phyloP scores from a whole-genome alignment of 768 basidiomycete species.

The Auricularia sp. region DNA sequence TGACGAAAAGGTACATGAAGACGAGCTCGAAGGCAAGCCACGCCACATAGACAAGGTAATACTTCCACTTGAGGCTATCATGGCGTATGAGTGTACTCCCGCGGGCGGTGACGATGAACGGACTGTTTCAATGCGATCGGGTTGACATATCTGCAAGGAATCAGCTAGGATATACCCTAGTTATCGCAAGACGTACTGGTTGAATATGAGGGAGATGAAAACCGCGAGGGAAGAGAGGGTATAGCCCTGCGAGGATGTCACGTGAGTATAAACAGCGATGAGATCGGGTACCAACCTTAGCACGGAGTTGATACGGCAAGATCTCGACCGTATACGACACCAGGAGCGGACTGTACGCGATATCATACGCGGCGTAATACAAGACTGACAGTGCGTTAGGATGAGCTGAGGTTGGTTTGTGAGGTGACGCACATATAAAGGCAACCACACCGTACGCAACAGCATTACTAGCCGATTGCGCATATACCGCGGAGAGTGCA shows the following conservation, averaged over 20 bases:
- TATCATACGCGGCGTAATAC: conserved; percentile 67
- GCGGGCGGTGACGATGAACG: too few relatives aligned
- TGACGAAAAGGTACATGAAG: conserved; percentile 45
- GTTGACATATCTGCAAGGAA: too few relatives aligned
- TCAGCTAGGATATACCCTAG: too few relatives aligned
- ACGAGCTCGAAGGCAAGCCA: conserved; percentile 53
- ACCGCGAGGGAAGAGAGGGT: conserved; percentile 70
- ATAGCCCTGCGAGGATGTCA: conserved; percentile 30
- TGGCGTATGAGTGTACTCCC: conserved; percentile 15
- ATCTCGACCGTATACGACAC: conserved; percentile 86
- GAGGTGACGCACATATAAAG: too few relatives aligned
- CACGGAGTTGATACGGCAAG: conserved; percentile 70
- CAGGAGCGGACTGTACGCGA: conserved; percentile 80
- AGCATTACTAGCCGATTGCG: conserved; percentile 21
- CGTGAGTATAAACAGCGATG: too few relatives aligned
- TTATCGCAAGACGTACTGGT: conserved; percentile 32
- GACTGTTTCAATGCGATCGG: too few relatives aligned
- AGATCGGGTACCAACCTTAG: conserved; percentile 37
- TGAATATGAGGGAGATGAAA: conserved; percentile 75
- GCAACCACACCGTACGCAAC: too few relatives aligned
- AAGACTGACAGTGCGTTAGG: conserved; percentile 76
- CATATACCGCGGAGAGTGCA: conserved; percentile 59
- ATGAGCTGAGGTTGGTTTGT: conserved; percentile 12
- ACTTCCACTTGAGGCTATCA: conserved; percentile 32
- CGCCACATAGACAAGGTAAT: conserved; percentile 49